Conservation (phyloP, 208 protist species). For the Lotmaria passim region DNA sequence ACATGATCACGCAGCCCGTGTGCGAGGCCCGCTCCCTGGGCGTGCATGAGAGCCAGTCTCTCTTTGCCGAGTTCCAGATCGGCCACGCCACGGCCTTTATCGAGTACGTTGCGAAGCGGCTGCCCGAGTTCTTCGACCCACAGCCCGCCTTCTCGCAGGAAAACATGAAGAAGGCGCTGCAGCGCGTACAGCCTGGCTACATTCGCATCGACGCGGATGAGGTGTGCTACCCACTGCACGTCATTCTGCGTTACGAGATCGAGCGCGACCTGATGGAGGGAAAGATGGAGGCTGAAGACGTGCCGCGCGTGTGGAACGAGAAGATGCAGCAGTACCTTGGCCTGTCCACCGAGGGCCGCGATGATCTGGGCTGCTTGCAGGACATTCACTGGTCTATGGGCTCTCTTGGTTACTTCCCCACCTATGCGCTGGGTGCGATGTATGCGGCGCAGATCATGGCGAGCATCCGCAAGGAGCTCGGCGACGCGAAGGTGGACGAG, state of each 20-base stretch:
- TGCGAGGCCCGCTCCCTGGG: slow-evolving; percentile 69
- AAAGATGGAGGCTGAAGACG: slow-evolving; percentile 81
- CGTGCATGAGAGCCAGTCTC: slow-evolving; percentile 91
- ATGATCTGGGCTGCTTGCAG: slow-evolving; percentile 82
- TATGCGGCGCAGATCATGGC: slow-evolving; percentile 84
- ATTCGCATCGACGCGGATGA: slow-evolving; percentile 89
- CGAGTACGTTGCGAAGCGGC: slow-evolving; percentile 51
- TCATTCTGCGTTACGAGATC: too few species aligned
- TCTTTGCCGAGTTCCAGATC: slow-evolving; percentile 88
- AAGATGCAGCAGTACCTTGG: slow-evolving; percentile 90
- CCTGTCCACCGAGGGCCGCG: slow-evolving; percentile 73
- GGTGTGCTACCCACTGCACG: too few species aligned
- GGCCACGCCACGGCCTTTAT: slow-evolving; percentile 63
- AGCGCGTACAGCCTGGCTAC: slow-evolving; percentile 64
- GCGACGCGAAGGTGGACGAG: slow-evolving; percentile 52
- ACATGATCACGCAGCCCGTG: slow-evolving; percentile 67
- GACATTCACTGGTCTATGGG: slow-evolving; percentile 90
- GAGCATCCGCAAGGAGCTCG: slow-evolving; percentile 68
- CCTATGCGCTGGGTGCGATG: slow-evolving; percentile 87
- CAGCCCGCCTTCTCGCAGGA: slow-evolving; percentile 57
- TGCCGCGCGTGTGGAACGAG: slow-evolving; percentile 82
- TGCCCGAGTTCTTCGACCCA: slow-evolving; percentile 56
- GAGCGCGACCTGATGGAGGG: too few species aligned
- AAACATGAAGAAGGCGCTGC: slow-evolving; percentile 59
- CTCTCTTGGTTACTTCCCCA: slow-evolving; percentile 89